Conservation (phyloP, 371 early-diverging fungal species). For the Mucor velutinosus region DNA sequence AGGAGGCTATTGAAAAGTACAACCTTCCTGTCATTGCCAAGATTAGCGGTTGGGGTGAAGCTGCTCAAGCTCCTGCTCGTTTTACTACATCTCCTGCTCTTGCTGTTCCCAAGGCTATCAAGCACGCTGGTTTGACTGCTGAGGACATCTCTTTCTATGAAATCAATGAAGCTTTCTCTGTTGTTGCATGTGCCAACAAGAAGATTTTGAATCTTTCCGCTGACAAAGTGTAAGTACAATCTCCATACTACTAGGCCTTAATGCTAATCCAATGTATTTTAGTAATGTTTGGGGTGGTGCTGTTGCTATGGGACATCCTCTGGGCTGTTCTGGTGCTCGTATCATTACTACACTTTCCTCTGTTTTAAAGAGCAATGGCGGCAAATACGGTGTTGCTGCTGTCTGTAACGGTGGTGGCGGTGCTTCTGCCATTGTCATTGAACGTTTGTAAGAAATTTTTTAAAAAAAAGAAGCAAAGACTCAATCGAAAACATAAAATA, state of each 20-base stretch:
- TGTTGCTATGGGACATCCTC: conserved; percentile 97
- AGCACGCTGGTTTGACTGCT: conserved; percentile 70
- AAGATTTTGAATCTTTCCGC: conserved; percentile 73
- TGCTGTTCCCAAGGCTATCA: conserved; percentile 92
- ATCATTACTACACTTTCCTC: conserved; percentile 85
- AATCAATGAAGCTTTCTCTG: conserved; percentile 98
- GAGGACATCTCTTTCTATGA: conserved; percentile 83
- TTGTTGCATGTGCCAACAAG: conserved; percentile 91
- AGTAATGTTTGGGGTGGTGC: conserved; percentile 94
- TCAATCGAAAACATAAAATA: neutral
- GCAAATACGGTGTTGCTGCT: conserved; percentile 87
- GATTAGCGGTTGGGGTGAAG: conserved; percentile 76
- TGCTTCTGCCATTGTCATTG: conserved; percentile 87
- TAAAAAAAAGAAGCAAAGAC: neutral
- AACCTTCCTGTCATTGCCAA: conserved; percentile 77
- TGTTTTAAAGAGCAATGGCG: conserved; percentile 70
- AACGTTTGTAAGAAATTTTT: conserved; percentile 53
- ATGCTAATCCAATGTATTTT: neutral
- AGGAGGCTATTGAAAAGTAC: conserved; percentile 73
- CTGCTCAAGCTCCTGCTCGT: conserved; percentile 78
- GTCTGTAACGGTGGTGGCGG: conserved; percentile 98
- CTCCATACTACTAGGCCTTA: neutral
- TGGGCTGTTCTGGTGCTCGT: conserved; percentile 96
- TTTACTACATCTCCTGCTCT: conserved; percentile 94
- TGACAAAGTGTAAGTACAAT: conserved; percentile 62